Evolutionary conservation across 257 asterid species (phyloP), one percentile per base, ranked within the genome.

Genomic region (Echites panduratus): DNA sequence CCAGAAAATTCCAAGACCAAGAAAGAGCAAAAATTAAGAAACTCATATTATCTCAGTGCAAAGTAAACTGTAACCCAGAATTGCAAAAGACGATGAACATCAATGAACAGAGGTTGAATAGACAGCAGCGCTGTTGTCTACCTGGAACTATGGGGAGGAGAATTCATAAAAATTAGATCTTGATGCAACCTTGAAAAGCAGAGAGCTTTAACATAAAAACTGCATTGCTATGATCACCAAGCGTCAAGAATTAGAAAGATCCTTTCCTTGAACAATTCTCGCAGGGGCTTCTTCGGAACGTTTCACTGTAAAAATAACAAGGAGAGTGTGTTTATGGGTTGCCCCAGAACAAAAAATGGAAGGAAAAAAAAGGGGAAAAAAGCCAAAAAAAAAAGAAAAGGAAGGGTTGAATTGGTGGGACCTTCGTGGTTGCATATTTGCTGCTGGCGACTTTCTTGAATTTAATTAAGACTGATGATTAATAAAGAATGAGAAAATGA

Each of bases 361-460:
- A 68, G 73, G 74, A 67, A 48, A 69, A 63, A 78, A 78, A 79
- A 74, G 17, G 62, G 44, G 41, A 45, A 17, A 78, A 53, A 74
- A 70, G n/a, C n/a, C n/a, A n/a, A n/a, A 68, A 63, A 24, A 71
- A 48, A 50, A 68, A 48, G 22, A 66, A 58, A 53, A 32, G 54
- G 45, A 71, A 19, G 41, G 75, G 76, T 62, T 65, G 70, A 76
- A 81, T 82, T 78, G 76, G 89, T 81, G 90, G 96, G 93, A 44
- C 90, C 74, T 63, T 68, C 75, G 35, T 72, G 76, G 89, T 82
- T 85, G 89, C 86, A 87, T 72, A 79, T 89, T 86, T 85, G 96
- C 82, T 81, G 87, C 75, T 61, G 78, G 75, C 81, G 85, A 87
- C 76, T 82, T 65, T 75, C 80, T 76, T 70, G 68, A 71, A 80